Evolutionary conservation across 2,329 filamentous ascomycete genomes (phyloP).

Genomic region (Paraphaeosphaeria sporulosa): DNA sequence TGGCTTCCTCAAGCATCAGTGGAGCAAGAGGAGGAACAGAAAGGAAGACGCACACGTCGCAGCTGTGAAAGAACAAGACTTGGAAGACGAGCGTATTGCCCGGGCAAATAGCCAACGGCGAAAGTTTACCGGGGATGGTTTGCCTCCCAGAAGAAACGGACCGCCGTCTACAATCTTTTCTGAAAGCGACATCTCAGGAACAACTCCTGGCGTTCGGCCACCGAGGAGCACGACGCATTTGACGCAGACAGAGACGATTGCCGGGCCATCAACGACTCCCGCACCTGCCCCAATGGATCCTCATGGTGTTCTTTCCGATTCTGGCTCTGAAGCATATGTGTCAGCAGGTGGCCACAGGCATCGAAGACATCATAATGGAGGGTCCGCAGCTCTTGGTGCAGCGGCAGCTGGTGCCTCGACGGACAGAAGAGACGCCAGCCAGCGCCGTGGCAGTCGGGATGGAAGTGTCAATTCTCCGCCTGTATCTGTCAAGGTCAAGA

Average conservation of each 20-base stretch:
- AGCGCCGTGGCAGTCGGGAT: conserved; percentile 45
- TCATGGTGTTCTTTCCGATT: conserved; percentile 51
- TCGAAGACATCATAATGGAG: conserved; percentile 39
- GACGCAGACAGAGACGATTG: conserved; percentile 30
- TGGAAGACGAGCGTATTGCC: conserved; percentile 61
- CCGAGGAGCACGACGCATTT: conserved; percentile 31
- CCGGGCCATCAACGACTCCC: conserved; percentile 42
- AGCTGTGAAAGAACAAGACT: conserved; percentile 58
- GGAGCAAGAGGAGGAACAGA: conserved; percentile 62
- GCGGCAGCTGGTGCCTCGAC: conserved; percentile 35
- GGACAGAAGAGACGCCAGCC: conserved; percentile 36
- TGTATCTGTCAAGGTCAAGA: conserved; percentile 70
- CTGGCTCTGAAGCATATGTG: conserved; percentile 49
- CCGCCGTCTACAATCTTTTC: conserved; percentile 52
- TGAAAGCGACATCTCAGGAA: conserved; percentile 52
- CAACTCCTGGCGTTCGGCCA: conserved; percentile 51
- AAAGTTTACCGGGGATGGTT: conserved; percentile 73
- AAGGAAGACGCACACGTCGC: conserved; percentile 69
- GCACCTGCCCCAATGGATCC: conserved; percentile 44
- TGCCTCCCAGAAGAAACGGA: conserved; percentile 37
- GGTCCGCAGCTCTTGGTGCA: conserved; percentile 33
- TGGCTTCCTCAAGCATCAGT: conserved; percentile 54
- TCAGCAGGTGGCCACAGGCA: conserved; percentile 47
- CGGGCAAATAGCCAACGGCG: conserved; percentile 64
- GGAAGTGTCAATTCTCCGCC: conserved; percentile 63